These are phyloP conservation scores for Colletotrichum melonis DNA, from an alignment of 2,329 filamentous ascomycete species.

Conservation along the genomic window DNA sequence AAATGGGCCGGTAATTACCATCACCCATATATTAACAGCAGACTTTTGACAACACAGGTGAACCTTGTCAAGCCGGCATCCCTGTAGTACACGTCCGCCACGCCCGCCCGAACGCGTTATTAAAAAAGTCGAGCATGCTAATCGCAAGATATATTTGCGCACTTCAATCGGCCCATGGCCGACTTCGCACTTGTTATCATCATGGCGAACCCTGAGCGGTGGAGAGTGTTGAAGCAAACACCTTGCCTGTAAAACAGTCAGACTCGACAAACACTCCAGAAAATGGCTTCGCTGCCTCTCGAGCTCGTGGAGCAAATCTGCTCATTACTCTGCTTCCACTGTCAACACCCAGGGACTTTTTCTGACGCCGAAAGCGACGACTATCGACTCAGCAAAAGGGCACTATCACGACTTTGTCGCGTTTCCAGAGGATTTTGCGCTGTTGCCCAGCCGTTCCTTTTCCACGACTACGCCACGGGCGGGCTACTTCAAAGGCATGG, in stretches of 20 bases:
- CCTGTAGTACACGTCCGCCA: neutral
- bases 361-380: neutral
- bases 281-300: constrained; percentile 19
- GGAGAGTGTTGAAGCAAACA: too few relatives aligned
- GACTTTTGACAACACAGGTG: neutral
- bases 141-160: neutral
- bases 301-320: constrained; percentile 27
- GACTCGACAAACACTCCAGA: neutral
- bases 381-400: neutral
- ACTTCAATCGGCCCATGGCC: neutral
- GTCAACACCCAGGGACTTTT: neutral
- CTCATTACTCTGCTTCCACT: constrained; percentile 15
- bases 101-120: neutral
- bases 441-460: constrained; percentile 28
- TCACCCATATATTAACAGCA: neutral
- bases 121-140: neutral
- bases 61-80: neutral
- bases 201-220: neutral
- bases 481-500: neutral
- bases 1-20: neutral
- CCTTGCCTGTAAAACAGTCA: neutral
- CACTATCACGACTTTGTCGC: constrained; percentile 7
- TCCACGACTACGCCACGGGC: constrained; percentile 11
- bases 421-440: constrained; percentile 17
- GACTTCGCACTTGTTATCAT: neutral